Conservation (phyloP, 2,329 filamentous ascomycete genomes). For the Stachybotrys echinatus region DNA sequence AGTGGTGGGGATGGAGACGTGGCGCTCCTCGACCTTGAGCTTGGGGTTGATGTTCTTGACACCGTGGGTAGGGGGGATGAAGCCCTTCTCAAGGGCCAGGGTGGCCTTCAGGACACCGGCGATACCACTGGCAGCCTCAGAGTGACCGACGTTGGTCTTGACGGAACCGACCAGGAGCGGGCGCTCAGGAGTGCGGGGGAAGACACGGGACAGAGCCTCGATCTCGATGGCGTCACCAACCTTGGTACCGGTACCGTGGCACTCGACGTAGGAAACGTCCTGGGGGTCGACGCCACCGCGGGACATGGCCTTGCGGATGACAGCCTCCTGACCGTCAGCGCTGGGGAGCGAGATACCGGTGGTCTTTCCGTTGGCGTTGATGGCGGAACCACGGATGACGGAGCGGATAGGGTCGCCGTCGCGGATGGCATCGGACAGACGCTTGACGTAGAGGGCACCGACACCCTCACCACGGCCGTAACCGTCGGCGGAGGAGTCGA, state of each 20-base stretch:
- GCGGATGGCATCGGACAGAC: constrained; percentile 42
- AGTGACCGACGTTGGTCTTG: background rate
- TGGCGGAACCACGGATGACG: constrained; percentile 40
- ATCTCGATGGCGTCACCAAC: constrained; percentile 32
- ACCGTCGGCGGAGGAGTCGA: constrained; percentile 41
- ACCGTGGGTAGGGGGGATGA: background rate
- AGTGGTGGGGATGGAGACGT: background rate
- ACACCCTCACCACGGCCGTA: constrained; percentile 56
- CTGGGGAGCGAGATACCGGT: constrained; percentile 29
- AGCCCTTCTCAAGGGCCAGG: background rate
- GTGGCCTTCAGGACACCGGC: background rate
- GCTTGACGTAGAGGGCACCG: constrained; percentile 48
- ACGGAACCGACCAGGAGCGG: background rate
- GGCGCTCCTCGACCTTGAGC: background rate
- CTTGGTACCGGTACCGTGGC: constrained; percentile 1
- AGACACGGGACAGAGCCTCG: constrained; percentile 8
- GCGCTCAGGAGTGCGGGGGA: constrained; percentile 13
- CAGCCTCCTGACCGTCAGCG: constrained; percentile 29
- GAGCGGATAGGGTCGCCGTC: constrained; percentile 46
- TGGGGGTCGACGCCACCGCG: constrained; percentile 9
- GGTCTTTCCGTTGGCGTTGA: constrained; percentile 29
- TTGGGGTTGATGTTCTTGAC: background rate
- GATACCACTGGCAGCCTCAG: background rate
- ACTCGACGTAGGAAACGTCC: constrained; percentile 4
- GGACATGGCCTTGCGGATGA: constrained; percentile 32